Base-by-base conservation (phyloP, 139 green algal species). In the Pedinophyceae sp. region DNA sequence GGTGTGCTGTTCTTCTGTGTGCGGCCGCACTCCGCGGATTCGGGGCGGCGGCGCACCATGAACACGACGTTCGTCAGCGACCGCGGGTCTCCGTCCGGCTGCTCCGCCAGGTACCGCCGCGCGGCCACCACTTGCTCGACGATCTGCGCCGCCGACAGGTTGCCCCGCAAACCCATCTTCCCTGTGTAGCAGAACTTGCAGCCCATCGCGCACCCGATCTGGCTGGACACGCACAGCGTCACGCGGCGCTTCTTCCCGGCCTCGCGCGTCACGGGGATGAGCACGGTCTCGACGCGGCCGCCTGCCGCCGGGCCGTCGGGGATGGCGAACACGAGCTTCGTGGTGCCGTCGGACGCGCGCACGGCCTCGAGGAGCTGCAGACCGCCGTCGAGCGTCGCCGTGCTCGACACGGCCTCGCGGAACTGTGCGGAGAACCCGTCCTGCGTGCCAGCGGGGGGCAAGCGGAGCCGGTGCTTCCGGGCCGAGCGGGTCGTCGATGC, bases 101-200 rank as follows among this genome's bases (percentile, higher is more conserved):
- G 45, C 13, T 43, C 34, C 34, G 34, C 34, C 34, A 43, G 10
- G 34, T 43, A 13, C 28, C 53, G n/a, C 53, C 27, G 55, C 5
- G 53, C 53, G 6, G 25, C 6, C 38, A 60, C 50, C 25, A 65
- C 29, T 52, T 73, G 66, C 27, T 73, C 66, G 4, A 73, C 66
- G 28, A 73, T 71, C 62, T 73, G 34, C 17, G 39, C 66, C 34
- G 62, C 50, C 23, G 30, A 58, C n/a, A 73, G 57, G 48, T 70
- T 68, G 26, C 29, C 27, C 48, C 62, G 38, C 24, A 70, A 41
- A 22, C 66, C 66, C 62, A 73, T 73, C 10, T 40, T 57, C 13
- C 48, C 66, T 27, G 66, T 73, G 55, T 54, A 66, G 50, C 66
- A 75, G 58, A 75, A 75, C 43, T 63, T 48, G 50, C 66, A 73